These are phyloP conservation scores for Gastrodia elata DNA, from an alignment of 106 monocot genomes.

Conservation along the genomic window DNA sequence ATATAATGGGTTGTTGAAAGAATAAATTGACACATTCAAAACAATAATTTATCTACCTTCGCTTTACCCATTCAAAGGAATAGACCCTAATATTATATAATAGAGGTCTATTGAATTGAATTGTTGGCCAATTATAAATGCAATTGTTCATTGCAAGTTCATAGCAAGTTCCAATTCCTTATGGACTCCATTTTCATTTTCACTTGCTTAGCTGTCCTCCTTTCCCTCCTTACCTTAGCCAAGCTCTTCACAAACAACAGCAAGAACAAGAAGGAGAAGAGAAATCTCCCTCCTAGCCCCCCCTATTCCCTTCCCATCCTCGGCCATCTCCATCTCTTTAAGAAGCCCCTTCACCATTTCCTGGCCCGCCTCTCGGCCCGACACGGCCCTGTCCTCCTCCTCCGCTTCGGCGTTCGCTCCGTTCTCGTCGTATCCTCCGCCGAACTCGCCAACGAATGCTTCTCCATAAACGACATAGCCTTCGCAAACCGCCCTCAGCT, in stretches of 20 bases:
- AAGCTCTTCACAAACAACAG: not conserved
- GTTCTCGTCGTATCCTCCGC: constrained; percentile 28
- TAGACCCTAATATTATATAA: too few species aligned
- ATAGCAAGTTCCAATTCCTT: too few species aligned
- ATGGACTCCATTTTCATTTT: not conserved
- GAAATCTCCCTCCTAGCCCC: not conserved
- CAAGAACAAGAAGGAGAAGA: not conserved
- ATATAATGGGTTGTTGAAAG: too few species aligned
- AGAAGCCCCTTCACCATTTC: constrained; percentile 20
- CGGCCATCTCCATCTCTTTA: not conserved
- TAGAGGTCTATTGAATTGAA: too few species aligned
- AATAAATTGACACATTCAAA: too few species aligned
- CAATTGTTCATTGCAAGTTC: too few species aligned
- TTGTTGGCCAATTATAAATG: too few species aligned
- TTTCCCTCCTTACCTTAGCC: not conserved
- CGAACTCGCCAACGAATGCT: constrained; percentile 26
- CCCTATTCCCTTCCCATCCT: constrained; percentile 1
- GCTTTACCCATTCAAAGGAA: too few species aligned
- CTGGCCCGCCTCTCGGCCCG: constrained; percentile 14
- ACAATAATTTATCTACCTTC: too few species aligned
- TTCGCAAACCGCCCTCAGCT: constrained; percentile 28
- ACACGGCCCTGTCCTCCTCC: constrained; percentile 23
- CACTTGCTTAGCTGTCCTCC: not conserved
- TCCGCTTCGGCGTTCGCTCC: constrained; percentile 31
- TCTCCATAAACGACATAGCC: constrained; percentile 23